Base-by-base conservation (phyloP, 306 rosid species). In the Morella rubra region DNA sequence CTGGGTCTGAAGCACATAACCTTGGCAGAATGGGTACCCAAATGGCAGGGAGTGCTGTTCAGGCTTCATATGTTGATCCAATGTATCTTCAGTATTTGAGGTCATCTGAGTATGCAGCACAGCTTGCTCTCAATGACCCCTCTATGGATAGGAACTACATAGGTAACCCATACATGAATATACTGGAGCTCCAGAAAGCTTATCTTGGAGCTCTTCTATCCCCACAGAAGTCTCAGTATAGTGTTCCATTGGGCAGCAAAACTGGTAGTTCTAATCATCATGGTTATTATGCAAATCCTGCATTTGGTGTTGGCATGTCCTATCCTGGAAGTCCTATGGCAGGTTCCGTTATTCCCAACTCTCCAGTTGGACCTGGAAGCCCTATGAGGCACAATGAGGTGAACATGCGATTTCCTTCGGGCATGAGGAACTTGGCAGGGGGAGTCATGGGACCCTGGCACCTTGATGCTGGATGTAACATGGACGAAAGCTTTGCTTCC, bases 281-380 rank as follows among this genome's bases (percentile, higher is more conserved):
- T 50, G 91, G 97, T 79, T 95, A 89, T 81, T 90, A 89, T 46
- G 97, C 91, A 69, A 95, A 88, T 87, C 91, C 91, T 41, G 87
- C 91, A 53, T 92, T 78, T 58, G 96, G 98, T 10, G 84, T 83
- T 46, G 91, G 93, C 44, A 72, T 95, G 85, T 88, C 99, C 27
- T 95, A 90, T 77, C 96, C 90, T 5, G 96, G 97, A 88, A 92
- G 96, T 84, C 98, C 98, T 11, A 77, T 93, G 87, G 93, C 90
- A 76, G 88, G 85, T 80, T 85, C 97, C 52, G 74, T 85, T 78
- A 74, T 88, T 52, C 76, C 96, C 40, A 85, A 82, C 79, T 90
- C 99, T 78, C 97, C 97, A 0, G 90, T 85, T 81, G 97, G 94
- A 70, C 88, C 97, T 51, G 97, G 93, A 18, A 95, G 97, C 88